A percentile compares a stretch with the other conserved stretches of the same genome.
phyloP scores from a whole-genome alignment of 768 basidiomycete species.

The Phlebiopsis flavidoalba region DNA sequence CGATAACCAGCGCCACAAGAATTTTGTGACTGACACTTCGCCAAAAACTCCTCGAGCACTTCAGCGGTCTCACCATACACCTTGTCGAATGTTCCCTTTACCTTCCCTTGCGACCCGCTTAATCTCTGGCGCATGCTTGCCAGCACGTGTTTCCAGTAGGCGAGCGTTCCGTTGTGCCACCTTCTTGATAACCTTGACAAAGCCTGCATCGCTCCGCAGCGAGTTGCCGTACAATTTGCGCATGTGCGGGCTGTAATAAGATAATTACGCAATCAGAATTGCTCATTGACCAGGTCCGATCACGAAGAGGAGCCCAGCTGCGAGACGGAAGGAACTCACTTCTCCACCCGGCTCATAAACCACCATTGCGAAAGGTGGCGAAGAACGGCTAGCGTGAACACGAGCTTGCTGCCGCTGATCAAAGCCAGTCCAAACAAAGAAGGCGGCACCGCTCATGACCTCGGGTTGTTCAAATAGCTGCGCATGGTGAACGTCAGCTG shows the following conservation, averaged over 20 bases:
- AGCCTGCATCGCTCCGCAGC: constrained; percentile 91
- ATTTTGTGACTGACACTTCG: constrained; percentile 54
- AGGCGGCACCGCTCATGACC: constrained; percentile 91
- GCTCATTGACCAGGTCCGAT: background rate
- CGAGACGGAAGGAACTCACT: constrained; percentile 47
- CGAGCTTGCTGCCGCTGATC: constrained; percentile 91
- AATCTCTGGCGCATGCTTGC: constrained; percentile 80
- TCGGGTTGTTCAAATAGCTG: constrained; percentile 95
- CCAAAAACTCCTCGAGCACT: constrained; percentile 89
- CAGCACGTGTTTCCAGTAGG: constrained; percentile 69
- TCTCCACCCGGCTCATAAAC: constrained; percentile 91
- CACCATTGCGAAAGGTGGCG: constrained; percentile 91
- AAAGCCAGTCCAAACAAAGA: constrained; percentile 93
- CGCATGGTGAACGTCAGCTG: background rate
- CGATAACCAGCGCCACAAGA: background rate
- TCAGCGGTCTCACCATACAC: constrained; percentile 94
- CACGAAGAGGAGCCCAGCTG: background rate
- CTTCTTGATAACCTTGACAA: constrained; percentile 96
- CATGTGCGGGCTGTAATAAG: constrained; percentile 88
- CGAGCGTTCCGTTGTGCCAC: constrained; percentile 82
- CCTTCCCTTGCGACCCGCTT: constrained; percentile 85
- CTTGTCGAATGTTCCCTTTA: constrained; percentile 88
- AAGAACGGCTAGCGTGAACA: constrained; percentile 77
- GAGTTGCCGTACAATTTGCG: constrained; percentile 90
- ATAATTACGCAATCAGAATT: background rate